Evolutionary conservation across 257 asterid species (phyloP).

Genomic region (Misopates orontium): DNA sequence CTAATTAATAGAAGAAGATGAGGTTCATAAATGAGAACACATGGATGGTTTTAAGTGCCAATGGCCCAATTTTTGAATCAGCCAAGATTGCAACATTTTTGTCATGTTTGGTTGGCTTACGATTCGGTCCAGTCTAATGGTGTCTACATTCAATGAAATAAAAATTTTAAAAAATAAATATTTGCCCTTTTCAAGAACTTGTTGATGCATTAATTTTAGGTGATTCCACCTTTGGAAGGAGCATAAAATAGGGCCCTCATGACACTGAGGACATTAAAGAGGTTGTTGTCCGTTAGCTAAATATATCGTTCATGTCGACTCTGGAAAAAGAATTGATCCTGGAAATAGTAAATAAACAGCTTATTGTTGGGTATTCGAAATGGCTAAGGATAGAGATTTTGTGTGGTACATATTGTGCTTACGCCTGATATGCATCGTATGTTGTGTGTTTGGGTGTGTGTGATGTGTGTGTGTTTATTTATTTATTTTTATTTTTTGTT

Average conservation of each 20-base stretch:
- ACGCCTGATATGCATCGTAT: neutral
- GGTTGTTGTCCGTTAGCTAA: slow-evolving; percentile 39
- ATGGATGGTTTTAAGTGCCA: slow-evolving; percentile 31
- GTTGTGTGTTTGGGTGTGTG: neutral
- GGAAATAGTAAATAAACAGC: neutral
- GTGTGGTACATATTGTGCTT: slow-evolving; percentile 14
- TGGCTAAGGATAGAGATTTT: slow-evolving; percentile 7
- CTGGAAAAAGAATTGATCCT: neutral
- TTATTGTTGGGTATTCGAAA: neutral
- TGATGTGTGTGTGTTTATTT: neutral
- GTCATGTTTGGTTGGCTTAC: slow-evolving; percentile 16
- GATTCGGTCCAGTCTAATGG: neutral
- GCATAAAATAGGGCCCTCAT: no score
- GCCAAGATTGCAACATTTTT: slow-evolving; percentile 38
- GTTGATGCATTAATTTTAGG: slow-evolving; percentile 29
- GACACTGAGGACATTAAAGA: slow-evolving; percentile 39
- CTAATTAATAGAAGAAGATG: neutral
- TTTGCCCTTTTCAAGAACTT: no score
- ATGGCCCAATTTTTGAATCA: slow-evolving; percentile 27
- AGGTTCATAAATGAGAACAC: slow-evolving; percentile 48
- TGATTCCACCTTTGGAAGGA: no score
- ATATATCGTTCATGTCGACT: slow-evolving; percentile 22
- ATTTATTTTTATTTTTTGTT: no score
- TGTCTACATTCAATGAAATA: slow-evolving; percentile 48
- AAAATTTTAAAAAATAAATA: neutral